Percentiles rank a stretch among this genome's conserved stretches.
phyloP scores from a whole-genome alignment of 1,139 yeast species.

The Eremothecium cymbalariae region DNA sequence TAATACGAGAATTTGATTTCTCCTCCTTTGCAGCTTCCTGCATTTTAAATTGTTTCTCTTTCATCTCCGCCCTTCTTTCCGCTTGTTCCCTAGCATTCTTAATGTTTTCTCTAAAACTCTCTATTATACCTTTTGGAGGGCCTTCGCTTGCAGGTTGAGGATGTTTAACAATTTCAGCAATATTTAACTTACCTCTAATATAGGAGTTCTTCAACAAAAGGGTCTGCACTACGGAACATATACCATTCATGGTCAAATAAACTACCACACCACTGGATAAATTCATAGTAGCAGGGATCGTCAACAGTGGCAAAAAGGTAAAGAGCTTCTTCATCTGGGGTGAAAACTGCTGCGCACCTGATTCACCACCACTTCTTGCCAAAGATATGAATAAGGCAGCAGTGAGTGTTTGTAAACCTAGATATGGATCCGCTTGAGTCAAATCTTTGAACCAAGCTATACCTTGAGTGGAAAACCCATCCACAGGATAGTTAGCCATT shows the following conservation, averaged over 20 bases:
- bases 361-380: conserved; percentile 84
- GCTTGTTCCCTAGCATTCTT: conserved; percentile 50
- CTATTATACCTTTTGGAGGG: conserved; percentile 38
- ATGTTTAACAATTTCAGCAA: conserved; percentile 58
- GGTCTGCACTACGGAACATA: conserved; percentile 67
- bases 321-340: conserved; percentile 67
- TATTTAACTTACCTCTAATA: conserved; percentile 51
- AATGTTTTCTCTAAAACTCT: conserved; percentile 52
- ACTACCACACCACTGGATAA: conserved; percentile 78
- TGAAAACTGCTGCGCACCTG: conserved; percentile 67
- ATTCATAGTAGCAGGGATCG: conserved; percentile 79
- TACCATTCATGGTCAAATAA: conserved; percentile 76
- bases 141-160: conserved; percentile 34
- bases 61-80: conserved; percentile 34
- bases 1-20: conserved; percentile 30
- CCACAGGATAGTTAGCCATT: conserved; percentile 80
- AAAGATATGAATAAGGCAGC: conserved; percentile 72
- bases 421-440: conserved; percentile 79
- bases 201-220: conserved; percentile 48
- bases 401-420: conserved; percentile 77
- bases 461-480: conserved; percentile 75
- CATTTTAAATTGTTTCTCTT: conserved; percentile 30
- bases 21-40: conserved; percentile 30
- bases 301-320: conserved; percentile 66
- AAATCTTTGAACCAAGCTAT: conserved; percentile 74